These are phyloP conservation scores for Lachancea nothofagi DNA, from an alignment of 805 yeast species.

Conservation along the genomic window DNA sequence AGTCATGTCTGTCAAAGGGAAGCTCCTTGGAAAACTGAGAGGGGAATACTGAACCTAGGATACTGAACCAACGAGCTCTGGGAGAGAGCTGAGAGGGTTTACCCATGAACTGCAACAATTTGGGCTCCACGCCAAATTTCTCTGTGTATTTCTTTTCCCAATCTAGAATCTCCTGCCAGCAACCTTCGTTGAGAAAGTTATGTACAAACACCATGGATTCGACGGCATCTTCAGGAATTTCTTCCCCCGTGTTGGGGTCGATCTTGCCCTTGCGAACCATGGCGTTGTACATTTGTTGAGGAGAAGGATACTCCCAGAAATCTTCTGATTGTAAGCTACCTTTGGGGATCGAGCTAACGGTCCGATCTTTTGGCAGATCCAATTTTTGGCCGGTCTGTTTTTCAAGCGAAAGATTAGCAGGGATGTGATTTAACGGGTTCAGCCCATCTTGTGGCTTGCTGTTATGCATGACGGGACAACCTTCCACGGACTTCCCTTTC, in stretches of 20 bases:
- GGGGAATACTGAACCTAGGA: conserved; percentile 68
- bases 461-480: conserved; percentile 31
- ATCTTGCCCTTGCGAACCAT: conserved; percentile 88
- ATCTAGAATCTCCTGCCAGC: conserved; percentile 87
- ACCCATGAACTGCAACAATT: conserved; percentile 83
- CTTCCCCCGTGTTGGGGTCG: conserved; percentile 45
- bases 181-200: conserved; percentile 93
- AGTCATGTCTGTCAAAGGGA: conserved; percentile 97
- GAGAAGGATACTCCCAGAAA: conserved; percentile 97
- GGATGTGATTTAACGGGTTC: conserved; percentile 90
- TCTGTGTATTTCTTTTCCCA: conserved; percentile 81
- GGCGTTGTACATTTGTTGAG: conserved; percentile 98
- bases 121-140: conserved; percentile 54
- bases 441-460: conserved; percentile 33
- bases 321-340: conserved; percentile 86
- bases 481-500: conserved; percentile 17
- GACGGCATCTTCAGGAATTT: conserved; percentile 90
- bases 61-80: conserved; percentile 65
- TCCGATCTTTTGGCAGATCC: conserved; percentile 75
- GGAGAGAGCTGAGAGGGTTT: conserved; percentile 86
- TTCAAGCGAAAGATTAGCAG: conserved; percentile 54
- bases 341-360: conserved; percentile 79
- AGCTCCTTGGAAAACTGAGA: conserved; percentile 64
- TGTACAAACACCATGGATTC: conserved; percentile 96
- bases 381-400: conserved; percentile 76